Evolutionary conservation across 192 early-diverging fungal species (phyloP).

Genomic region (Geosiphon pyriformis): DNA sequence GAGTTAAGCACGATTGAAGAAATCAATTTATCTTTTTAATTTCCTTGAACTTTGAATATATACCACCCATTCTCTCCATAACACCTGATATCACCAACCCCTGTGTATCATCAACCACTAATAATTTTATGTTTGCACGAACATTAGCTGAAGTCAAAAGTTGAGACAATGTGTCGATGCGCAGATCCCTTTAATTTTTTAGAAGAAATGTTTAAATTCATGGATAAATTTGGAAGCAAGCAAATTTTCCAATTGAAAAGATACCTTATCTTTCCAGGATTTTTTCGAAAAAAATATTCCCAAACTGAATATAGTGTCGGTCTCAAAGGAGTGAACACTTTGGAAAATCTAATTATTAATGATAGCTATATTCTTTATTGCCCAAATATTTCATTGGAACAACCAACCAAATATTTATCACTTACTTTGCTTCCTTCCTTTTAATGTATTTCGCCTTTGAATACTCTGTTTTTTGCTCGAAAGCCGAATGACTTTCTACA

Average conservation of each 20-base stretch:
- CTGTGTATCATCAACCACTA: slow-evolving; percentile 89
- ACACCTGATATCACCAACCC: slow-evolving; percentile 78
- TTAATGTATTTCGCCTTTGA: slow-evolving; percentile 93
- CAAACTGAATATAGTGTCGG: slow-evolving; percentile 72
- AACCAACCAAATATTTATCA: no score
- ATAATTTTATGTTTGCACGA: slow-evolving; percentile 55
- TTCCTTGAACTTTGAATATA: background rate
- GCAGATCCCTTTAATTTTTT: slow-evolving; percentile 48
- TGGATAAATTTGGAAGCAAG: background rate
- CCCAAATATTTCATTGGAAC: no score
- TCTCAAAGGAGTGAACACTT: slow-evolving; percentile 69
- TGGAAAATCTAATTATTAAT: slow-evolving; percentile 58
- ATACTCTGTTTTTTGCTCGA: slow-evolving; percentile 91
- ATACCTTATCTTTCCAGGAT: slow-evolving; percentile 70
- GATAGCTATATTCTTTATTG: background rate
- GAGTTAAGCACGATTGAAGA: background rate
- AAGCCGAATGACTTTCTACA: slow-evolving; percentile 75
- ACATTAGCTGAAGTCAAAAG: slow-evolving; percentile 81
- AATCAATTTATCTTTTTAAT: no score
- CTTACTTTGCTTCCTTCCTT: slow-evolving; percentile 74
- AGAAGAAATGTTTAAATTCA: background rate
- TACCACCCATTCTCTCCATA: slow-evolving; percentile 70
- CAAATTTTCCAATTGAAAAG: background rate
- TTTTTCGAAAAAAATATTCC: slow-evolving; percentile 72
- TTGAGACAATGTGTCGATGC: slow-evolving; percentile 90